A percentile compares a stretch with the other conserved stretches of the same genome.
Evolutionary conservation across 495 filamentous ascomycete species (phyloP).

Genomic region (Alectoria sarmentosa): DNA sequence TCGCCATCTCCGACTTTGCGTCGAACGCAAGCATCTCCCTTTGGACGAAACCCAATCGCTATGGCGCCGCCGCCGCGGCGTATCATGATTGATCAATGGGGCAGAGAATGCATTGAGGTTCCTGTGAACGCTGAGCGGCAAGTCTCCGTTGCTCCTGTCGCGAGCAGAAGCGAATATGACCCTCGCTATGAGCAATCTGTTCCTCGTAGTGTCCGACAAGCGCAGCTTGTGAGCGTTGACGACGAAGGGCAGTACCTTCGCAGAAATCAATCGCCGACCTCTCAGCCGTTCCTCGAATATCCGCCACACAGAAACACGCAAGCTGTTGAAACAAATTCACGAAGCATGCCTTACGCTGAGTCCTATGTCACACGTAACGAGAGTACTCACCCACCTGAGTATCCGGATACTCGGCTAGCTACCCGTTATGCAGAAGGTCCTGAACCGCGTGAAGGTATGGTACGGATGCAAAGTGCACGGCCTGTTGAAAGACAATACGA

Average conservation of each 20-base stretch:
- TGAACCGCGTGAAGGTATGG: slow-evolving; percentile 45
- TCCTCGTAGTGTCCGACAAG: slow-evolving; percentile 35
- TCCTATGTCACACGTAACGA: slow-evolving; percentile 20
- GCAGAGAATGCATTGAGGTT: slow-evolving; percentile 61
- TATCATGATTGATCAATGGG: slow-evolving; percentile 63
- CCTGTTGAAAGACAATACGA: slow-evolving; percentile 52
- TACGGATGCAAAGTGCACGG: slow-evolving; percentile 51
- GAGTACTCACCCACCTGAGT: slow-evolving; percentile 40
- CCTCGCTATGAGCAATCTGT: slow-evolving; percentile 35
- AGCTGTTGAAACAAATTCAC: slow-evolving; percentile 7
- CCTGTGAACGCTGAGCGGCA: slow-evolving; percentile 40
- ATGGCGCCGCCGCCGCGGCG: slow-evolving; percentile 54
- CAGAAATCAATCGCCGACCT: slow-evolving; percentile 39
- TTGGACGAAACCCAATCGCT: slow-evolving; percentile 39
- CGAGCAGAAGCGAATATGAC: slow-evolving; percentile 44
- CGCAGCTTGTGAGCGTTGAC: slow-evolving; percentile 40
- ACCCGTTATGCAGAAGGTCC: slow-evolving; percentile 40
- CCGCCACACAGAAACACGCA: slow-evolving; percentile 33
- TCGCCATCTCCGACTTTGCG: slow-evolving; percentile 49
- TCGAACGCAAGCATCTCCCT: slow-evolving; percentile 36
- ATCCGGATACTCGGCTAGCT: slow-evolving; percentile 33
- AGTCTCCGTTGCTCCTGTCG: slow-evolving; percentile 38
- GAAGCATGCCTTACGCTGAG: slow-evolving; percentile 14
- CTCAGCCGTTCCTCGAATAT: slow-evolving; percentile 33
- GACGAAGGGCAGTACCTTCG: slow-evolving; percentile 41